These are phyloP conservation scores for Trichoderma atroviride DNA, from an alignment of 2,329 filamentous ascomycete species.

Conservation along the genomic window DNA sequence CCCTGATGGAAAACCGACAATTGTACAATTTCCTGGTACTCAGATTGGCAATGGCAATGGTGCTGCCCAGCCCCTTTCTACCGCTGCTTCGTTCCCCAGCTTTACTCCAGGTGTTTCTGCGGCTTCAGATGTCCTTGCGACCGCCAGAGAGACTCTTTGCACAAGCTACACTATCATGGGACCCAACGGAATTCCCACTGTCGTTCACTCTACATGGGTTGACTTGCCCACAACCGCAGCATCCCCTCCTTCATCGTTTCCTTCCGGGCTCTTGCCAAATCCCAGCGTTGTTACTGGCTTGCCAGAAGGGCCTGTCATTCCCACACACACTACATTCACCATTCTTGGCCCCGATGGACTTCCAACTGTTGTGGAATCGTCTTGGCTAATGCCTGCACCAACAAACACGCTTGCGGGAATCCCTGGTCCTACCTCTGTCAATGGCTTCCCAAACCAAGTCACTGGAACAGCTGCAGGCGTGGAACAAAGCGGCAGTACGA, in stretches of 20 bases:
- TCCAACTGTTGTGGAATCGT: conserved; percentile 24
- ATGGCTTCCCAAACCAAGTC: conserved; percentile 5
- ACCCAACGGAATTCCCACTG: conserved; percentile 39
- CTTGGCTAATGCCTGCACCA: conserved; percentile 35
- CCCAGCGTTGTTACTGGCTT: conserved; percentile 10
- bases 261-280: conserved; percentile 26
- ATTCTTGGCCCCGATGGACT: conserved; percentile 26
- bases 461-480: conserved; percentile 28
- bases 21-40: conserved; percentile 29
- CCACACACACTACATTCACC: conserved; percentile 18
- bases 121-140: not conserved
- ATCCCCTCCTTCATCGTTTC: conserved; percentile 4
- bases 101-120: not conserved
- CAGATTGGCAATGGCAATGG: conserved; percentile 14
- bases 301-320: conserved; percentile 19
- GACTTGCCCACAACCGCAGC: conserved; percentile 23
- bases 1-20: conserved; percentile 35
- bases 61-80: conserved; percentile 22
- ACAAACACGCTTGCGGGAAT: conserved; percentile 21
- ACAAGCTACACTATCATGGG: conserved; percentile 38
- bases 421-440: conserved; percentile 27
- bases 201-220: conserved; percentile 42
- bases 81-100: not conserved
- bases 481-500: conserved; percentile 29
- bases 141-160: conserved; percentile 25